Conservation (phyloP, 768 basidiomycete genomes). For the Russula abietina region DNA sequence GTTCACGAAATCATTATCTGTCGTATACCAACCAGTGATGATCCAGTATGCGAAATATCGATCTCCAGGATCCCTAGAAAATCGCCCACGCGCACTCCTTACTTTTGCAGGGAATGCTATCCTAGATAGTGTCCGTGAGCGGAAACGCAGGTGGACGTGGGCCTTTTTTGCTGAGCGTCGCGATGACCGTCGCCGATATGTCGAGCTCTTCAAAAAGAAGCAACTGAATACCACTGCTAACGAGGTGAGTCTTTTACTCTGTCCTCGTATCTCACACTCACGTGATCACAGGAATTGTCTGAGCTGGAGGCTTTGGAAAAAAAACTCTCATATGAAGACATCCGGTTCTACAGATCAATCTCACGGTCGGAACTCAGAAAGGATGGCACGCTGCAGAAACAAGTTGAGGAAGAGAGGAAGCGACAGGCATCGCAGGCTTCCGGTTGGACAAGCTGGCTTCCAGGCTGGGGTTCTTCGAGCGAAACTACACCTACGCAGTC, state of each 20-base stretch:
- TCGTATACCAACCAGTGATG: constrained; percentile 15
- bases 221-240: constrained; percentile 47
- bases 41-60: constrained; percentile 77
- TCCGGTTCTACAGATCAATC: constrained; percentile 95
- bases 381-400: constrained; percentile 63
- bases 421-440: constrained; percentile 42
- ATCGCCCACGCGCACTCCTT: constrained; percentile 61
- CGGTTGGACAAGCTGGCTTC: constrained; percentile 68
- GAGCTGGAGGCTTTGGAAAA: constrained; percentile 62
- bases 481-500: constrained; percentile 26
- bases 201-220: constrained; percentile 78
- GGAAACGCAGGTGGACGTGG: constrained; percentile 87
- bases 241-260: constrained; percentile 39
- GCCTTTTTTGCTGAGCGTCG: constrained; percentile 80
- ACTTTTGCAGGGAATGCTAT: constrained; percentile 79
- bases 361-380: constrained; percentile 83
- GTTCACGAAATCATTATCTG: constrained; percentile 21
- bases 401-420: constrained; percentile 60
- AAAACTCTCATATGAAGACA: constrained; percentile 88
- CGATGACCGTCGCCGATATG: constrained; percentile 80
- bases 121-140: constrained; percentile 74
- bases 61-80: constrained; percentile 55
- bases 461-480: constrained; percentile 56
- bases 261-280: constrained; percentile 10
- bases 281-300: constrained; percentile 41